A percentile compares a stretch with the other conserved stretches of the same genome.
These are phyloP conservation scores for Candida pseudoglaebosa DNA, from an alignment of 805 yeast genomes.

Conservation along the genomic window DNA sequence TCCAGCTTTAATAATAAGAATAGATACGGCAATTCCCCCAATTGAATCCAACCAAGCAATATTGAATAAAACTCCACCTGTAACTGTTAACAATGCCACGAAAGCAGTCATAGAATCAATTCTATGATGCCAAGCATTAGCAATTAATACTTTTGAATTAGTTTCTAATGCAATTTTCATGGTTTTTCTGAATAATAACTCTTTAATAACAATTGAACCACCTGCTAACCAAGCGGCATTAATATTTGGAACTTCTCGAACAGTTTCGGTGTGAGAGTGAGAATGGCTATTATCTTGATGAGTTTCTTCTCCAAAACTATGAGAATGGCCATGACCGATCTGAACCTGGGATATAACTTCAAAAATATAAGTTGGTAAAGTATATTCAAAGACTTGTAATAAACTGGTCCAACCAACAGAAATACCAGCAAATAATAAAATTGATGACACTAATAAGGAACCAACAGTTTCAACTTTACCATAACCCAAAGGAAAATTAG, in stretches of 20 bases:
- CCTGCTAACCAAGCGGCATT: constrained; percentile 97
- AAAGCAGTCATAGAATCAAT: constrained; percentile 89
- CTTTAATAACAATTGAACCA: constrained; percentile 82
- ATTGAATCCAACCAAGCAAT: constrained; percentile 86
- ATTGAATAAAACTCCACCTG: constrained; percentile 75
- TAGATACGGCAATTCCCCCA: constrained; percentile 86
- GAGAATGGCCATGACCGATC: constrained; percentile 51
- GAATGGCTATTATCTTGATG: constrained; percentile 16
- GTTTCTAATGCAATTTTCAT: constrained; percentile 70
- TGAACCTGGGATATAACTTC: constrained; percentile 51
- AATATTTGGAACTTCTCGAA: constrained; percentile 46
- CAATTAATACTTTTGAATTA: constrained; percentile 85
- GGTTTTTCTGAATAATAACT: constrained; percentile 82
- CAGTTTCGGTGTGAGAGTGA: constrained; percentile 20
- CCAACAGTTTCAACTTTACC: constrained; percentile 95
- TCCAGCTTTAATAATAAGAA: constrained; percentile 81
- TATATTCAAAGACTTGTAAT: constrained; percentile 60
- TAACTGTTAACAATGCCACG: constrained; percentile 84
- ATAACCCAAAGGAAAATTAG: constrained; percentile 76
- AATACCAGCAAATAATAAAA: constrained; percentile 80
- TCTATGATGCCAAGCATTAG: constrained; percentile 99
- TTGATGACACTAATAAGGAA: constrained; percentile 79
- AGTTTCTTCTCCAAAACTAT: constrained; percentile 24
- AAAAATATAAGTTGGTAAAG: constrained; percentile 57
- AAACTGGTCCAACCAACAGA: constrained; percentile 87